phyloP scores from a whole-genome alignment of 345 rosid species.

The Cardamine occulta region DNA sequence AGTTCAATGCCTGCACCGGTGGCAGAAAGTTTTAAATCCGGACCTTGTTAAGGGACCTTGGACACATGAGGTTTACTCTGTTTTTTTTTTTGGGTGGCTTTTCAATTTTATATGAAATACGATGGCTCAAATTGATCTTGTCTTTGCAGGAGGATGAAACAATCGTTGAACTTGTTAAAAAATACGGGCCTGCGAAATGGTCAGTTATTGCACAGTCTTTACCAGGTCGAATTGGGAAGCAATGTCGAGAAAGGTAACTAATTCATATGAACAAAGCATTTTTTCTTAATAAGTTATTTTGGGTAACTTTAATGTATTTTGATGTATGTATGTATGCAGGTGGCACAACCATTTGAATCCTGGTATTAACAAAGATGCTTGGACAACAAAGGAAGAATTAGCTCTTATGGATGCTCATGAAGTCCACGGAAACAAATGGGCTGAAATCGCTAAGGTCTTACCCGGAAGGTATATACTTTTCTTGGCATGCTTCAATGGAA shows the following conservation, averaged over 20 bases:
- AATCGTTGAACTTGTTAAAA: conserved; percentile 74
- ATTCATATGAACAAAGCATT: conserved; percentile 14
- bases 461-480: conserved; percentile 81
- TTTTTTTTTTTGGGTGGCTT: not conserved
- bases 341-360: conserved; percentile 99
- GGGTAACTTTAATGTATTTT: conserved; percentile 29
- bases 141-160: conserved; percentile 83
- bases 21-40: conserved; percentile 99
- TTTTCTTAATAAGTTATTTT: not conserved
- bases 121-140: conserved; percentile 9
- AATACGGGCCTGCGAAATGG: conserved; percentile 92
- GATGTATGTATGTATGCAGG: conserved; percentile 50
- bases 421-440: conserved; percentile 89
- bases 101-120: conserved; percentile 6
- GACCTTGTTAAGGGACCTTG: conserved; percentile 98
- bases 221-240: conserved; percentile 98
- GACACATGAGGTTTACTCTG: conserved; percentile 78
- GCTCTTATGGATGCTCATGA: conserved; percentile 83
- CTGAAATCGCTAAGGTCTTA: conserved; percentile 93
- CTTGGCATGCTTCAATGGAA: conserved; percentile 10
- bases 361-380: conserved; percentile 88
- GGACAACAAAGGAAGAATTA: conserved; percentile 88
- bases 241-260: conserved; percentile 90
- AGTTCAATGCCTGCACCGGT: conserved; percentile 97
- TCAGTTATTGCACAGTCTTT: conserved; percentile 87